These are phyloP conservation scores for Curvularia lunata DNA, from an alignment of 2,329 filamentous ascomycete species.

Conservation along the genomic window DNA sequence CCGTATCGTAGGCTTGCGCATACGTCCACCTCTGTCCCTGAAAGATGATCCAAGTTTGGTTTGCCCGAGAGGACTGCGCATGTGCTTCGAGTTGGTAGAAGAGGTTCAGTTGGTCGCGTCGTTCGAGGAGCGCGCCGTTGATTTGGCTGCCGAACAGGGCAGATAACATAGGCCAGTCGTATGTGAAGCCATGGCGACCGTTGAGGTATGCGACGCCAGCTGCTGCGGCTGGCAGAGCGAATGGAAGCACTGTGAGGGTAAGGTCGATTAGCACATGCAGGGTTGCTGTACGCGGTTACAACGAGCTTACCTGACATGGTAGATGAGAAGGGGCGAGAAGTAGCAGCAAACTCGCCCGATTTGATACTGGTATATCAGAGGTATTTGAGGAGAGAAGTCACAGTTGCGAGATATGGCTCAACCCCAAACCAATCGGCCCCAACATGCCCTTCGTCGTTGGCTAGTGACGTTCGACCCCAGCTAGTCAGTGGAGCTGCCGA, in stretches of 20 bases:
- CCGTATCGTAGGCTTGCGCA: constrained; percentile 42
- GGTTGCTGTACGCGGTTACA: neutral
- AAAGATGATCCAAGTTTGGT: constrained; percentile 44
- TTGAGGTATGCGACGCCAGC: constrained; percentile 67
- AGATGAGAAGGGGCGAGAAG: neutral
- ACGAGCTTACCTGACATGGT: constrained; percentile 13
- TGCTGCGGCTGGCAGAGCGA: constrained; percentile 42
- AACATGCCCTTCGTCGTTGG: constrained; percentile 4
- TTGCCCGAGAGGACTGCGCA: constrained; percentile 34
- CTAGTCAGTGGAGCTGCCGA: constrained; percentile 18
- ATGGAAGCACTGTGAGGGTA: constrained; percentile 31
- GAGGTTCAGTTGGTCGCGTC: constrained; percentile 67
- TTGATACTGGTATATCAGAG: neutral
- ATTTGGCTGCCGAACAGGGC: constrained; percentile 58
- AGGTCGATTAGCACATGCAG: constrained; percentile 3
- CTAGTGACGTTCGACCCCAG: constrained; percentile 11
- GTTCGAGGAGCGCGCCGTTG: constrained; percentile 57
- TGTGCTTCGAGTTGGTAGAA: constrained; percentile 46
- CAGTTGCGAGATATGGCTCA: neutral
- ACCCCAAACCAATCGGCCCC: neutral
- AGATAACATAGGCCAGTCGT: constrained; percentile 67
- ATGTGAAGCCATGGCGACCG: constrained; percentile 68
- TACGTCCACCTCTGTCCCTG: constrained; percentile 45
- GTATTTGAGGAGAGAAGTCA: neutral
- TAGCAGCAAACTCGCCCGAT: neutral